These are phyloP conservation scores for Pythium folliculosum DNA, from an alignment of 352 stramenopile genomes.

Conservation along the genomic window DNA sequence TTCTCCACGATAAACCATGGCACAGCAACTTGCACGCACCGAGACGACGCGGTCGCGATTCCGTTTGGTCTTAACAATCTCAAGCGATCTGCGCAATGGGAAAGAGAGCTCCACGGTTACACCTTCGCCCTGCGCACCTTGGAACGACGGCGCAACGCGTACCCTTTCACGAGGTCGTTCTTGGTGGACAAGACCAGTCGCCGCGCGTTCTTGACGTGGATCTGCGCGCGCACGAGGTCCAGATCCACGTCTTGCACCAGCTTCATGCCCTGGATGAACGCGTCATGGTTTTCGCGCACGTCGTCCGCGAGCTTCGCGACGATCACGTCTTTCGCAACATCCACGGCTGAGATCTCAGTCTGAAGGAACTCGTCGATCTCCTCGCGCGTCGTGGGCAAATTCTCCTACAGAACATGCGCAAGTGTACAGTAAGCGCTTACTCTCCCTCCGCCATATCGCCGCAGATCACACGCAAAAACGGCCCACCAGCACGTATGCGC, in stretches of 20 bases:
- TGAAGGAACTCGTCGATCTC: constrained; percentile 71
- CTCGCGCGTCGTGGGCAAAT: constrained; percentile 48
- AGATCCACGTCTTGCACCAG: constrained; percentile 87
- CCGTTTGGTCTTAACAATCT: constrained; percentile 83
- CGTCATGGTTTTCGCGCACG: constrained; percentile 73
- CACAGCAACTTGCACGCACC: constrained; percentile 28
- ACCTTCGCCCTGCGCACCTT: no score
- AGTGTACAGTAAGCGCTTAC: no score
- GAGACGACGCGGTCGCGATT: constrained; percentile 78
- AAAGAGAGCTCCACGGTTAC: no score
- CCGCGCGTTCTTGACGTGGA: constrained; percentile 87
- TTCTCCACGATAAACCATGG: not conserved
- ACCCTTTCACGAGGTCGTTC: constrained; percentile 75
- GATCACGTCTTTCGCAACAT: constrained; percentile 80
- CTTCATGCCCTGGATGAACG: constrained; percentile 86
- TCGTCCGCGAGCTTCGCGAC: constrained; percentile 78
- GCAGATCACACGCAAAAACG: not conserved
- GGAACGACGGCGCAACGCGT: not conserved
- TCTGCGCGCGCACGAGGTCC: constrained; percentile 80
- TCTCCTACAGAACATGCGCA: constrained; percentile 41
- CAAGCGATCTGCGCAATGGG: constrained; percentile 46
- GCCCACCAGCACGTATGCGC: constrained; percentile 66
- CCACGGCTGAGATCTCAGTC: constrained; percentile 81
- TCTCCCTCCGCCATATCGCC: no score
- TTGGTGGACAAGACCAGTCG: constrained; percentile 70